Conservation (phyloP, 2,329 filamentous ascomycete genomes). For the Talaromyces amestolkiae region DNA sequence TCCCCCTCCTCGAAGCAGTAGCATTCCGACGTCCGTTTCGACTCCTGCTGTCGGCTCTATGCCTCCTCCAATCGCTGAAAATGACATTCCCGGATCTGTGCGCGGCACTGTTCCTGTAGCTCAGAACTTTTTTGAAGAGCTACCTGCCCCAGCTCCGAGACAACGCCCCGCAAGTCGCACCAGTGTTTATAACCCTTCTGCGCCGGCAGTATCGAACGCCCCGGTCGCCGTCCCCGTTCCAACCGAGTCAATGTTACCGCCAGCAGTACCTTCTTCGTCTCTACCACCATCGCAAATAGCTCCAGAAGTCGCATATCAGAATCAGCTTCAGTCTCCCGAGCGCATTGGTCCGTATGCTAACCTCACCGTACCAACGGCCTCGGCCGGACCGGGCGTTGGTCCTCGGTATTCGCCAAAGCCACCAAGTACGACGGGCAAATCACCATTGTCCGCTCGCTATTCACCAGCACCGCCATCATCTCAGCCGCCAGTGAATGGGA, state of each 20-base stretch:
- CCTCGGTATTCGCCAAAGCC: constrained; percentile 46
- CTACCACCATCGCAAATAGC: constrained; percentile 18
- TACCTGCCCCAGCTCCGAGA: constrained; percentile 59
- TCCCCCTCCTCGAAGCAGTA: constrained; percentile 62
- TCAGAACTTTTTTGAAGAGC: constrained; percentile 72
- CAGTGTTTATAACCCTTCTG: constrained; percentile 42
- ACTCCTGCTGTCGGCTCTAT: not conserved
- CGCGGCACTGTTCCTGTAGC: constrained; percentile 26
- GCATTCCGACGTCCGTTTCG: constrained; percentile 47
- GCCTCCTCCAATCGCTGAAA: constrained; percentile 26
- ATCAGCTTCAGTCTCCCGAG: constrained; percentile 34
- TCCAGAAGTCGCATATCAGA: constrained; percentile 21
- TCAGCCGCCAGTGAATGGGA: constrained; percentile 25
- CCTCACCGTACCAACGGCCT: constrained; percentile 28
- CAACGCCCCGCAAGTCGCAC: constrained; percentile 54
- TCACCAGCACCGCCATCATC: constrained; percentile 46
- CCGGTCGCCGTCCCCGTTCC: constrained; percentile 21
- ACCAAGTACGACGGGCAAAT: constrained; percentile 32
- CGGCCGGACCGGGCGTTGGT: constrained; percentile 30
- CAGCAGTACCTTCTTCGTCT: constrained; percentile 25
- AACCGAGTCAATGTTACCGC: constrained; percentile 20
- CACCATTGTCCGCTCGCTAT: constrained; percentile 41
- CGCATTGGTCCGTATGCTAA: constrained; percentile 33
- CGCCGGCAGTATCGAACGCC: constrained; percentile 26
- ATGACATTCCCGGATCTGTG: constrained; percentile 24